Percentiles rank a stretch among this genome's conserved stretches.
Conservation (phyloP, 2,329 filamentous ascomycete species). For the Parastagonospora nodorum region DNA sequence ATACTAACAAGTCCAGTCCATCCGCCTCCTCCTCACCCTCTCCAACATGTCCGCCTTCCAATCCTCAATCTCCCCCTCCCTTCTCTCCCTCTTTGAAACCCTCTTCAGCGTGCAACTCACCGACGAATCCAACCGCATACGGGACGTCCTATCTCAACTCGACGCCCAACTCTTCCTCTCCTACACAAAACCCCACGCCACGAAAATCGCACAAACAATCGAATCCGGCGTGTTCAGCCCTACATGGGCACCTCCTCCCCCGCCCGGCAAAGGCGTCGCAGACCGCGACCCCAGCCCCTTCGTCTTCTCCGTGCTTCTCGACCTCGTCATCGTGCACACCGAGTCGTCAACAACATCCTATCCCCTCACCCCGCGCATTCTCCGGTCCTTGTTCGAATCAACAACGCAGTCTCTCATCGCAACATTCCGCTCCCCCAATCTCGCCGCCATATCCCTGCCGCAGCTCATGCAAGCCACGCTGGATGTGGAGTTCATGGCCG, state of each 20-base stretch:
- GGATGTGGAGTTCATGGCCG: slow-evolving; percentile 94
- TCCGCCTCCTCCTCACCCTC: slow-evolving; percentile 90
- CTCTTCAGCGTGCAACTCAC: slow-evolving; percentile 93
- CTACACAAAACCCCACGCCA: slow-evolving; percentile 72
- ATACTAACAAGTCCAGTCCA: slow-evolving; percentile 62
- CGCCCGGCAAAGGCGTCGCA: slow-evolving; percentile 38
- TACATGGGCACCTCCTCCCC: slow-evolving; percentile 69
- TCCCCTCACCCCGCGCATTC: slow-evolving; percentile 76
- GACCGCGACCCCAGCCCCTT: slow-evolving; percentile 84
- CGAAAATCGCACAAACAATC: slow-evolving; percentile 68
- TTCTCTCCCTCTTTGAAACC: slow-evolving; percentile 93
- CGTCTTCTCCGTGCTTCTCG: slow-evolving; percentile 83
- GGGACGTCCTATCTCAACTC: slow-evolving; percentile 88
- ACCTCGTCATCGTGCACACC: slow-evolving; percentile 87
- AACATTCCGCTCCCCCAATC: slow-evolving; percentile 65
- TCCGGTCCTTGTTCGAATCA: slow-evolving; percentile 86
- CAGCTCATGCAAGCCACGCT: slow-evolving; percentile 96
- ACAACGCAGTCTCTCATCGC: slow-evolving; percentile 79
- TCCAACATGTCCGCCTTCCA: slow-evolving; percentile 88
- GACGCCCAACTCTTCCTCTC: slow-evolving; percentile 89
- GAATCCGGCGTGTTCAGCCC: slow-evolving; percentile 71
- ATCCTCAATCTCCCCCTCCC: slow-evolving; percentile 78
- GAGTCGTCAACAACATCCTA: slow-evolving; percentile 66
- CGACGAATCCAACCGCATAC: slow-evolving; percentile 89
- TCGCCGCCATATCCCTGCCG: slow-evolving; percentile 71